phyloP scores from a whole-genome alignment of 2,329 filamentous ascomycete genomes.

The Scolecobasidium constrictum region DNA sequence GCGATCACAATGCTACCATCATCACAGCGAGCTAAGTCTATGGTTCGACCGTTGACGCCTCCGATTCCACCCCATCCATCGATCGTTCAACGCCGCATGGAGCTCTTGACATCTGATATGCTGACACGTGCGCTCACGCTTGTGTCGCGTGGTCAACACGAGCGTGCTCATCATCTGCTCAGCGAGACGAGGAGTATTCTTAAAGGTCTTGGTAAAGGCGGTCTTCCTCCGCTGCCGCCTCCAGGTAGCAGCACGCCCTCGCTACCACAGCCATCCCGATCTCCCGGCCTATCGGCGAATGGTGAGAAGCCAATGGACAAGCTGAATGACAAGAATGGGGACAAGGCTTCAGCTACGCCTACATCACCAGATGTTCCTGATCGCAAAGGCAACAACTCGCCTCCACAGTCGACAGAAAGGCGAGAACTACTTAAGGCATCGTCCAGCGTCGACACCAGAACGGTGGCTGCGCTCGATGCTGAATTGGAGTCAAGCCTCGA shows the following conservation, averaged over 20 bases:
- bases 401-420: not conserved
- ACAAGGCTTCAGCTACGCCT: conserved; percentile 9
- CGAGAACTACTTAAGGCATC: conserved; percentile 1
- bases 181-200: conserved; percentile 91
- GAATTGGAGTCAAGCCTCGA: conserved; percentile 86
- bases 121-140: conserved; percentile 83
- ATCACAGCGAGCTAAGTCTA: conserved; percentile 48
- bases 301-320: conserved; percentile 24
- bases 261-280: conserved; percentile 22
- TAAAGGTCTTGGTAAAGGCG: conserved; percentile 90
- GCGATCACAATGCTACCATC: conserved; percentile 92
- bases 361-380: conserved; percentile 17
- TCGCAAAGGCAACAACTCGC: conserved; percentile 2
- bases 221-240: conserved; percentile 64
- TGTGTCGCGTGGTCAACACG: conserved; percentile 83
- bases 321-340: not conserved
- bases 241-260: conserved; percentile 23
- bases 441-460: conserved; percentile 70
- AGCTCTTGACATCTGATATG: conserved; percentile 96
- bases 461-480: conserved; percentile 76
- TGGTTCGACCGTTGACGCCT: conserved; percentile 45
- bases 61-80: conserved; percentile 91
- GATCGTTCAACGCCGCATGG: conserved; percentile 94
- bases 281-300: conserved; percentile 30
- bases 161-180: conserved; percentile 83